Evolutionary conservation across 2,329 filamentous ascomycete genomes (phyloP).

Genomic region (Polychaeton citri): DNA sequence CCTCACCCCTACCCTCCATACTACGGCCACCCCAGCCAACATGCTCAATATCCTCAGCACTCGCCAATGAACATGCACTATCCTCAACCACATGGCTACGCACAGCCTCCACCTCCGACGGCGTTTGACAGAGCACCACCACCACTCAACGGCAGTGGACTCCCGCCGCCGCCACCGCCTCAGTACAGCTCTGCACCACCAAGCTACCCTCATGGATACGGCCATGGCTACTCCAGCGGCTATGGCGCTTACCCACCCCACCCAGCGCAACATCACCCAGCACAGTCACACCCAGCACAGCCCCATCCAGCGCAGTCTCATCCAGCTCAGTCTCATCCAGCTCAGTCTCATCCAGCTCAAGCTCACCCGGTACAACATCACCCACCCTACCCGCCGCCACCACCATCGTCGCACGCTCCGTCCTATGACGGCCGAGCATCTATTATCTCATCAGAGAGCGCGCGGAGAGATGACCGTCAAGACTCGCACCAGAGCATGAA

Average conservation of each 20-base stretch:
- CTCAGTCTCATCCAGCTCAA: constrained; percentile 8
- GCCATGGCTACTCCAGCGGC: constrained; percentile 2
- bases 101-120: constrained; percentile 14
- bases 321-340: constrained; percentile 8
- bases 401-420: constrained; percentile 3
- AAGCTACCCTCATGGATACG: constrained; percentile 1
- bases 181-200: constrained; percentile 18
- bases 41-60: constrained; percentile 17
- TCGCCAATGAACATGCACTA: not conserved
- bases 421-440: constrained; percentile 1
- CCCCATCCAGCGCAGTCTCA: too few relatives aligned
- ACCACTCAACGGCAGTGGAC: constrained; percentile 19
- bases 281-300: too few relatives aligned
- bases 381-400: constrained; percentile 1
- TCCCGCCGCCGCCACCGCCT: constrained; percentile 24
- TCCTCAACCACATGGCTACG: constrained; percentile 6
- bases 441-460: not conserved
- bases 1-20: constrained; percentile 15
- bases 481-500: constrained; percentile 6
- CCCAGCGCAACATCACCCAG: too few relatives aligned
- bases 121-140: constrained; percentile 27
- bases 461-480: constrained; percentile 6
- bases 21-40: constrained; percentile 10
- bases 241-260: constrained; percentile 12
- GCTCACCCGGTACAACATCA: not conserved